These are phyloP conservation scores for Bauhinia variegata DNA, from an alignment of 306 rosid species.

Conservation along the genomic window DNA sequence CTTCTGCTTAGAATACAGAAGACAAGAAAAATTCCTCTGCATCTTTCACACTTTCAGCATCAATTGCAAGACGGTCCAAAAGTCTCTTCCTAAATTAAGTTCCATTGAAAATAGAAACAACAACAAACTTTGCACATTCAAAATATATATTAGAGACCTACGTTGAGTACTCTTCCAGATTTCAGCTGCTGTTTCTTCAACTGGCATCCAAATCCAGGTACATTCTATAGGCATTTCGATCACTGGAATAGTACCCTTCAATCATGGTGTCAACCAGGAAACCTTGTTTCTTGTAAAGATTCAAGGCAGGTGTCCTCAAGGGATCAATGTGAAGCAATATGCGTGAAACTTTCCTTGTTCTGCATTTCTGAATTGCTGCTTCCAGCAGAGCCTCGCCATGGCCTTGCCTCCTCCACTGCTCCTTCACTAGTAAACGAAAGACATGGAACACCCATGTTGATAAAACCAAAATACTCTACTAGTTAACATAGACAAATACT, in stretches of 20 bases:
- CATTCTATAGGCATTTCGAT: constrained; percentile 84
- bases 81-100: no score
- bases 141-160: no score
- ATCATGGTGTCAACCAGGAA: constrained; percentile 71
- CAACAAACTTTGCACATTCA: no score
- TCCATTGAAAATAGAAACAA: no score
- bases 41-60: no score
- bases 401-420: constrained; percentile 73
- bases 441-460: constrained; percentile 15
- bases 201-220: constrained; percentile 63
- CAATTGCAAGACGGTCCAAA: no score
- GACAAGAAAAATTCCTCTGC: no score
- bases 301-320: constrained; percentile 63
- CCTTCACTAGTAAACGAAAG: constrained; percentile 63
- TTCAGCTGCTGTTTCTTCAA: constrained; percentile 20
- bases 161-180: background rate
- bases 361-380: constrained; percentile 80
- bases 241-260: constrained; percentile 72
- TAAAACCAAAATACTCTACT: background rate
- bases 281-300: constrained; percentile 76
- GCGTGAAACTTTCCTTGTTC: constrained; percentile 65
- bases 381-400: constrained; percentile 74
- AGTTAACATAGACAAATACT: background rate
- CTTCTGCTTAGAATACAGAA: no score
- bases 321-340: constrained; percentile 90